Base-by-base conservation (phyloP, 257 asterid genomes). In the Przewalskia tangutica region DNA sequence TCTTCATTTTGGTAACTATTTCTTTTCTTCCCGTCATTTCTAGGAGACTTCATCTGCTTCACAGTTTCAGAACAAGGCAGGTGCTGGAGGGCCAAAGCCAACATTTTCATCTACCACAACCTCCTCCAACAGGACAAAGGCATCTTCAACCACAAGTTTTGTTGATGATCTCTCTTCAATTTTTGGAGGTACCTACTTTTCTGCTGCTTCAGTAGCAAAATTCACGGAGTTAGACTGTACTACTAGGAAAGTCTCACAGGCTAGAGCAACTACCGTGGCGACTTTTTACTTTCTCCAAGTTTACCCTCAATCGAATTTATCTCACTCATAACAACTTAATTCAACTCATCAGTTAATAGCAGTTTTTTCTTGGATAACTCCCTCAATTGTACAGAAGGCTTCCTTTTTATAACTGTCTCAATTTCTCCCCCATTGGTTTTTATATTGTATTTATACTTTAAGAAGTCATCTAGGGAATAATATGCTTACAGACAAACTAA, bases 81-180 rank as follows among this genome's bases (percentile, higher is more conserved):
- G 86, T 85, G 84, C 91, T 54, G 97, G 92, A 79, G 92, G 90
- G 81, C 80, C 95, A 62, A 97, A 88, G 88, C 81, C 89, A 87
- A 64, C 97, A 81, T 70, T 95, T 78, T 40, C 96, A 46, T 85
- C 92, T 75, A 83, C 89, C 77, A 97, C 92, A 77, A 84, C 88
- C 79, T 81, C 98, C 51, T 90, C 99, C 85, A 94, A 89, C 87
- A 88, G 90, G 70, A 91, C 86, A 90, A 97, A 92, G 86, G 90
- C 95, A 59, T 88, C 97, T 83, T 93, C 98, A 71, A 63, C 95
- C 54, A 85, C 91, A 82, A 97, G 88, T 86, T 87, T 94, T 56
- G 94, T 92, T 77, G 99, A 97, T 93, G 99, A 94, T 82, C 91
- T 97, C 78, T 90, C 99, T 88, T 91, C 98, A 67, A 91, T 97